A percentile compares a stretch with the other conserved stretches of the same genome.
These are phyloP conservation scores for Ustilago trichophora DNA, from an alignment of 1,284 basidiomycete genomes.

Conservation along the genomic window DNA sequence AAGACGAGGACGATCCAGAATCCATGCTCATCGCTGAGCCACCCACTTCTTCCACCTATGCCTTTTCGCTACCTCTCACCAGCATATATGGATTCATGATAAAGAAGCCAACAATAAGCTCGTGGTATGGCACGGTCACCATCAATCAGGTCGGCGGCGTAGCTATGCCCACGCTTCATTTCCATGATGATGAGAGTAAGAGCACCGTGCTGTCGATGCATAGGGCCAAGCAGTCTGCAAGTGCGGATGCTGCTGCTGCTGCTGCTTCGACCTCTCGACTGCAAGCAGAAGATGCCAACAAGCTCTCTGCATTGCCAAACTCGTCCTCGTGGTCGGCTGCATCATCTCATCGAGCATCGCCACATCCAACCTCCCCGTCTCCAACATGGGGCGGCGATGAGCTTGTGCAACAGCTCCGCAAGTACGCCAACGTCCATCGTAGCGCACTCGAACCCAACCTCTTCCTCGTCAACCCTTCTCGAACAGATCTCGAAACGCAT, in stretches of 20 bases:
- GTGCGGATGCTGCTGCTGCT: conserved; percentile 14
- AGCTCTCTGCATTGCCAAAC: background rate
- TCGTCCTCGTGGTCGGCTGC: conserved; percentile 5
- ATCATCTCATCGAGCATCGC: conserved; percentile 4
- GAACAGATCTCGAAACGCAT: conserved; percentile 87
- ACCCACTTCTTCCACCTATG: conserved; percentile 73
- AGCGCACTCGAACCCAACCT: conserved; percentile 81
- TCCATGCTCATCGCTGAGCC: conserved; percentile 47
- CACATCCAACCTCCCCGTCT: conserved; percentile 24
- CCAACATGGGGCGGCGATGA: conserved; percentile 72
- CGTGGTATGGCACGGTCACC: conserved; percentile 78
- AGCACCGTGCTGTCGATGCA: conserved; percentile 50
- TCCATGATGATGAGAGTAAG: conserved; percentile 83
- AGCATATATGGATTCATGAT: conserved; percentile 90
- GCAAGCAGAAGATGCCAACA: conserved; percentile 42
- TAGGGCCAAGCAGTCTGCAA: conserved; percentile 17
- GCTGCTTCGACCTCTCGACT: no score
- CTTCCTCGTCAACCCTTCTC: conserved; percentile 90
- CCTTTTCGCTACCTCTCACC: conserved; percentile 89
- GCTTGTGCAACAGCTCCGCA: conserved; percentile 67
- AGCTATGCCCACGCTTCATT: conserved; percentile 87
- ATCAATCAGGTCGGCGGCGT: conserved; percentile 88
- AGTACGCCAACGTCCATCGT: conserved; percentile 78
- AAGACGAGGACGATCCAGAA: conserved; percentile 15
- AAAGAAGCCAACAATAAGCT: conserved; percentile 70